These are phyloP conservation scores for Oemleria cerasiformis DNA, from an alignment of 306 rosid species.

Conservation along the genomic window DNA sequence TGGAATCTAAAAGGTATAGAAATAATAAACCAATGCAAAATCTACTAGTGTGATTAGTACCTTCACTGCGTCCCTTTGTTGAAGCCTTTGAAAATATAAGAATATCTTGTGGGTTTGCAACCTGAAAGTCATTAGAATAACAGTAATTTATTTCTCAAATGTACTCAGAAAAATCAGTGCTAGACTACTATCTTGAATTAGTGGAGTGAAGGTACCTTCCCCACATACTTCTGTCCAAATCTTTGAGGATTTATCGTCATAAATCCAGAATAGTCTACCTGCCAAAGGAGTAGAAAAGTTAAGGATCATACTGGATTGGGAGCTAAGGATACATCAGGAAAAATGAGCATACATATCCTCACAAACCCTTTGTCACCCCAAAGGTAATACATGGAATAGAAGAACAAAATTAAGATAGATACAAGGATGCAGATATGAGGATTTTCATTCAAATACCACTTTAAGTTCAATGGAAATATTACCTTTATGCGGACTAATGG, in stretches of 20 bases:
- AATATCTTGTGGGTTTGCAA: constrained; percentile 98
- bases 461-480: constrained; percentile 18
- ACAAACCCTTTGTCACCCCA: neutral
- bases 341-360: neutral
- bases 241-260: constrained; percentile 98
- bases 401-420: neutral
- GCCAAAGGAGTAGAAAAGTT: constrained; percentile 31
- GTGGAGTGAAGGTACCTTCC: constrained; percentile 63
- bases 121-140: constrained; percentile 45
- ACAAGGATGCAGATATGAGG: neutral
- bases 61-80: constrained; percentile 58
- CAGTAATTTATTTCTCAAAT: constrained; percentile 26
- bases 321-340: neutral
- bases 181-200: constrained; percentile 28
- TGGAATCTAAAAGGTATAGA: neutral
- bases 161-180: constrained; percentile 25
- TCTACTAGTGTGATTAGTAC: constrained; percentile 29
- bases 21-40: neutral
- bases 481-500: constrained; percentile 95
- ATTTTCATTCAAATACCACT: neutral
- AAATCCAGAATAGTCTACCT: constrained; percentile 99
- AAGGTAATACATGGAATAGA: neutral
- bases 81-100: constrained; percentile 94
- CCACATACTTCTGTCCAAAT: constrained; percentile 99
- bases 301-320: neutral